Base-by-base conservation (phyloP, 129 eudicot species). In the Artemisia tridentata region DNA sequence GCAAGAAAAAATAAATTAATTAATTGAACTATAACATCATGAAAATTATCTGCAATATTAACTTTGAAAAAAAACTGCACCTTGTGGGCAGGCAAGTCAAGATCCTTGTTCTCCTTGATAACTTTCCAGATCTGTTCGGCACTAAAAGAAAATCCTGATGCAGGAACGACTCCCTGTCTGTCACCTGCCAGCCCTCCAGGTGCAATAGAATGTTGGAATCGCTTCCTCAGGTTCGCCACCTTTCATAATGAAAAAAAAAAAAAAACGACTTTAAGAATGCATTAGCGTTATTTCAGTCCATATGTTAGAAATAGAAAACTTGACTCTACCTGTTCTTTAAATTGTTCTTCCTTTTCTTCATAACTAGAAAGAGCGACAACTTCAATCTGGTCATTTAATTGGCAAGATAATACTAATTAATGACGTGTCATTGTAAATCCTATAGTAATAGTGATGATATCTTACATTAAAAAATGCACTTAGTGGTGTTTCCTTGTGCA, bases 261-360 rank as follows among this genome's bases (percentile, higher is more conserved):
- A 48, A 12, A 4, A 5, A 31, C 9, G 46, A 49, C 34, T 46
- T 27, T 8, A 60, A 47, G 15, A 34, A 29, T 48, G 69, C 54
- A 47, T 38, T 38, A 38, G 10, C 2, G 11, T 38, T 38, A 38
- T 38, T 38, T 38, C 11, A 38, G 0, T 38, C 45, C 45, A 7
- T 38, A 38, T 38, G 45, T 7, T n/a, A 34, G 23, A 63, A n/a
- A 51, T 25, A 50, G 5, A 57, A 56, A 57, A 11, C 7, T 20
- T 41, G 3, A 41, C 13, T 76, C 19, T 83, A 84, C 88, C 88
- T 86, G 85, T 75, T 84, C 86, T 69, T 74, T 84, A 47, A 86
- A 86, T 49, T 79, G 86, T 61, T 84, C 84, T 84, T 84, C 86
- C 80, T 81, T 86, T 76, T 84, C 88, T 69, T 81, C 88, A 67